Percentiles rank a stretch among this genome's conserved stretches.
phyloP scores from a whole-genome alignment of 257 asterid species.

The Nicotiana obtusifolia region DNA sequence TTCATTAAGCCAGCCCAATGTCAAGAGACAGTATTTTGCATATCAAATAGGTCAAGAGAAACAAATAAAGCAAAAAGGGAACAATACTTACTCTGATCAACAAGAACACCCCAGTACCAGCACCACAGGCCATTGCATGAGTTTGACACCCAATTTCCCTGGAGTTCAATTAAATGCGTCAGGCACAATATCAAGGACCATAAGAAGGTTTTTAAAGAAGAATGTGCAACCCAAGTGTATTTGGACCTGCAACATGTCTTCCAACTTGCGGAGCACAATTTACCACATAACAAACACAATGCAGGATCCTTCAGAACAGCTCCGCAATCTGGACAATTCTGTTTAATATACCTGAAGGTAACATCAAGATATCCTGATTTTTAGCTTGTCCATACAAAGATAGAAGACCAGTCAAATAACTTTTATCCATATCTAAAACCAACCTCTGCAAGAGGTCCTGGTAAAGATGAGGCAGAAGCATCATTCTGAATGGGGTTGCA shows the following conservation, averaged over 20 bases:
- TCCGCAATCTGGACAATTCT: conserved; percentile 73
- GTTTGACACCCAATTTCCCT: conserved; percentile 74
- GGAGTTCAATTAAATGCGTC: conserved; percentile 22
- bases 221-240: conserved; percentile 1
- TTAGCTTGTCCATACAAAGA: conserved; percentile 8
- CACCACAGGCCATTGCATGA: conserved; percentile 86
- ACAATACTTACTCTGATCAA: conserved; percentile 63
- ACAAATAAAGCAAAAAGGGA: background rate
- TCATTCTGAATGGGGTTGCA: conserved; percentile 75
- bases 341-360: conserved; percentile 67
- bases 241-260: conserved; percentile 85
- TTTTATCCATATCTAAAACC: conserved; percentile 10
- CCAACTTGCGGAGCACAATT: conserved; percentile 90
- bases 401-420: background rate
- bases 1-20: background rate
- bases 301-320: conserved; percentile 71
- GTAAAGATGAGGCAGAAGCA: conserved; percentile 73
- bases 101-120: conserved; percentile 92
- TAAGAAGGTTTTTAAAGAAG: background rate
- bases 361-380: conserved; percentile 16
- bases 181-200: background rate
- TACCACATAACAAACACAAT: conserved; percentile 85
- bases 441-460: conserved; percentile 96
- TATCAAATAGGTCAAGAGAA: background rate
- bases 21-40: background rate